Base-by-base conservation (phyloP, 2,329 filamentous ascomycete genomes). In the Paraconiothyrium sp. region DNA sequence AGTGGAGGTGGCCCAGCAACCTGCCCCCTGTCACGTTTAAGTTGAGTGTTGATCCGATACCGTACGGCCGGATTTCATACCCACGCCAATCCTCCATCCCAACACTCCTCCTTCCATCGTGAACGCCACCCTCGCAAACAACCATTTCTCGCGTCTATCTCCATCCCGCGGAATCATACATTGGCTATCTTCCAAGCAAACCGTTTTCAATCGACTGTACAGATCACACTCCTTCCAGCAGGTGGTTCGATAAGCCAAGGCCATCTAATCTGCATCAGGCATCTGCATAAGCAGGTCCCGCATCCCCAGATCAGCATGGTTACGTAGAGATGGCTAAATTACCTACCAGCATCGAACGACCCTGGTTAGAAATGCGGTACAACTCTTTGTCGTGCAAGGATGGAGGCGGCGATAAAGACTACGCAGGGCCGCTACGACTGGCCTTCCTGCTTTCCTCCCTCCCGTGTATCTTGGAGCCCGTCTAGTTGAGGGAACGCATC, bases 241-340 rank as follows among this genome's bases (percentile, higher is more conserved):
- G 70, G 70, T 71, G 62, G 35, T 39, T 61, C 52, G 66, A 69
- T 70, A 69, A 69, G 67, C 70, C 67, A 69, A 70, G 69, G 48
- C 57, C 54, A 27, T 58, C 70, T 69, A 71, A 62, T 35, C 69
- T 62, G 16, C 46, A 68, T 64, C 50, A 67, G 70, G 70, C 65
- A 71, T 72, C 64, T 72, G 59, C 57, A 65, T 64, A 67, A 59
- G 58, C 58, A 54, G 59, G 62, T 58, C 59, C 58, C 61, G 35
- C 63, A 46, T 67, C 57, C 59, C 59, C 52, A 59, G 54, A 62
- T 59, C 63, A 48, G 62, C 59, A 59, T 54, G 48, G 60, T 65
- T 62, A 66, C 65, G 59, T 66, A 67, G 52, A 44, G 34, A 67
- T 61, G 60, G 54, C 30, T 63, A 60, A 64, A 54, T 61, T 54